A percentile compares a stretch with the other conserved stretches of the same genome.
phyloP scores from a whole-genome alignment of 768 basidiomycete genomes.

The Leucocoprinus birnbaumii region DNA sequence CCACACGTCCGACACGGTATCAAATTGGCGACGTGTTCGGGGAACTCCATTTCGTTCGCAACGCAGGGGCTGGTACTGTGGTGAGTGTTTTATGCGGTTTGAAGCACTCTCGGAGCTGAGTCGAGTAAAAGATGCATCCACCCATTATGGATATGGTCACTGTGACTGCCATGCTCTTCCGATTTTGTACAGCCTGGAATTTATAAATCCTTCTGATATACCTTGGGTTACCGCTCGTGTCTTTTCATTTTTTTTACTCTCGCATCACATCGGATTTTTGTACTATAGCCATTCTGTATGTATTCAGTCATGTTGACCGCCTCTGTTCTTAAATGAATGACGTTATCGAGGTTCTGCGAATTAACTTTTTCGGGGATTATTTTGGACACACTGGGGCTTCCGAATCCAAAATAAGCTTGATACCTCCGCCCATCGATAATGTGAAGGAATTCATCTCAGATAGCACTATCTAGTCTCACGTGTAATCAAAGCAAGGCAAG shows the following conservation, averaged over 20 bases:
- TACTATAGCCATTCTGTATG: slow-evolving; percentile 8
- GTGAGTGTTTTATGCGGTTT: slow-evolving; percentile 37
- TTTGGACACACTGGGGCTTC: slow-evolving; percentile 5
- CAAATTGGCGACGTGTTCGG: slow-evolving; percentile 86
- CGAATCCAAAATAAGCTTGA: slow-evolving; percentile 11
- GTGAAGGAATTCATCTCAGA: slow-evolving; percentile 23
- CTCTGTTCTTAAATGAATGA: slow-evolving; percentile 9
- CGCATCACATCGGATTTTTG: slow-evolving; percentile 10
- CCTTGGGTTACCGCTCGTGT: slow-evolving; percentile 1
- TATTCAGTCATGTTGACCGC: slow-evolving; percentile 1
- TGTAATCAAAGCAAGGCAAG: slow-evolving; percentile 31
- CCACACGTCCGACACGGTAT: slow-evolving; percentile 74
- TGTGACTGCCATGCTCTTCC: slow-evolving; percentile 82
- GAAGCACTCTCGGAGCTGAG: background rate
- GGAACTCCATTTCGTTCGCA: slow-evolving; percentile 80
- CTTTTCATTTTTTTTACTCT: slow-evolving; percentile 3
- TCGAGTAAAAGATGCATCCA: slow-evolving; percentile 63
- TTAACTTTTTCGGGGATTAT: slow-evolving; percentile 8
- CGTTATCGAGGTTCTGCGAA: slow-evolving; percentile 8
- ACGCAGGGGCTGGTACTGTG: slow-evolving; percentile 78
- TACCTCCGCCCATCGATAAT: slow-evolving; percentile 20
- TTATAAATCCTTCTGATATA: slow-evolving; percentile 27
- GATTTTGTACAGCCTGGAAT: slow-evolving; percentile 63
- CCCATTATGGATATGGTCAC: slow-evolving; percentile 90
- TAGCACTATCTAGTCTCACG: slow-evolving; percentile 27